phyloP scores from a whole-genome alignment of 306 rosid genomes.

The Rosa multiflora region DNA sequence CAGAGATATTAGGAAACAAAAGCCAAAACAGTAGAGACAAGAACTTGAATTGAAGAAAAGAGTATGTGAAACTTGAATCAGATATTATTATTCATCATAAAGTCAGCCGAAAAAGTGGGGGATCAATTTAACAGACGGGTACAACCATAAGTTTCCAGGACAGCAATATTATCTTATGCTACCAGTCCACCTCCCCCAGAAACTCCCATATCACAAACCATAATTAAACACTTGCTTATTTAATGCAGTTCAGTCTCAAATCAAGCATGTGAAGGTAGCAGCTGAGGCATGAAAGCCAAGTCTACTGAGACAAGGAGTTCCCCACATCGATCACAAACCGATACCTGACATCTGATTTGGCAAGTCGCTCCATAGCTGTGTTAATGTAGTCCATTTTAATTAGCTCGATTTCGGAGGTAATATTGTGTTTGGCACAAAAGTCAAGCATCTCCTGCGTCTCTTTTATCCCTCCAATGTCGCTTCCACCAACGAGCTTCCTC shows the following conservation, averaged over 20 bases:
- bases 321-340: constrained; percentile 87
- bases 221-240: not conserved
- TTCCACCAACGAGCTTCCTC: constrained; percentile 83
- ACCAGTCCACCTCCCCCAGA: not conserved
- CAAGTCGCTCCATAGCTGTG: constrained; percentile 77
- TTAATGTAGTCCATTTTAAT: constrained; percentile 63
- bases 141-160: too few species aligned
- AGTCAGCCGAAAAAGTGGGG: too few species aligned
- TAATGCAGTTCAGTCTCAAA: not conserved
- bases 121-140: too few species aligned
- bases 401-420: constrained; percentile 74
- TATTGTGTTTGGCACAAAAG: constrained; percentile 71
- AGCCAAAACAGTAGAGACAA: too few species aligned
- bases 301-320: constrained; percentile 47
- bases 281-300: constrained; percentile 1
- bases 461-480: constrained; percentile 81
- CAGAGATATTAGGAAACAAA: too few species aligned
- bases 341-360: constrained; percentile 75
- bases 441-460: constrained; percentile 98
- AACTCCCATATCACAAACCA: not conserved
- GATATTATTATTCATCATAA: too few species aligned
- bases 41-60: too few species aligned
- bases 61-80: too few species aligned
- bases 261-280: not conserved
- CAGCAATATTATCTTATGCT: not conserved